Conservation (phyloP, 2,329 filamentous ascomycete species). For the Parastagonospora nodorum region DNA sequence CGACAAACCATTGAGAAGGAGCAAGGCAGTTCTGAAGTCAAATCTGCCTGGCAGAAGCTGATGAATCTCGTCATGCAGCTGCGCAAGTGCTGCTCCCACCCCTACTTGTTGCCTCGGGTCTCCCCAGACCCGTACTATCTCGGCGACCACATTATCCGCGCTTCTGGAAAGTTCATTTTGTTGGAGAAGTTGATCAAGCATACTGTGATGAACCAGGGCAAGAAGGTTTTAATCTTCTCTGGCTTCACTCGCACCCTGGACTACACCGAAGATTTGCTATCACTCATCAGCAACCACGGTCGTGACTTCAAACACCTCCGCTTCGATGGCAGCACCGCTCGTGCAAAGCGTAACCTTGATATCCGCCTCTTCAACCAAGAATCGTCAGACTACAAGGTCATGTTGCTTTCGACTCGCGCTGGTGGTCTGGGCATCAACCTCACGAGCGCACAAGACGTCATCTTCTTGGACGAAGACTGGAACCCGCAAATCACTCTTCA, state of each 20-base stretch:
- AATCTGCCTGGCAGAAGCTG: constrained; percentile 54
- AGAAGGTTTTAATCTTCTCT: constrained; percentile 64
- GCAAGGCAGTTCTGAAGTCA: constrained; percentile 32
- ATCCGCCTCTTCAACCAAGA: constrained; percentile 59
- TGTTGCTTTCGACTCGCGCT: constrained; percentile 61
- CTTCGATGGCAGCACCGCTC: constrained; percentile 56
- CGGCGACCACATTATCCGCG: constrained; percentile 55
- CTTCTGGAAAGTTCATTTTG: constrained; percentile 62
- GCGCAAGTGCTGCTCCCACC: constrained; percentile 61
- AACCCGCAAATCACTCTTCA: constrained; percentile 61
- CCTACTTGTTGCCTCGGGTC: constrained; percentile 56
- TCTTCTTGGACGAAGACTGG: constrained; percentile 63
- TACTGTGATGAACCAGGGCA: constrained; percentile 55
- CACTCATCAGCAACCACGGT: constrained; percentile 49
- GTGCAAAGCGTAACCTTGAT: constrained; percentile 57
- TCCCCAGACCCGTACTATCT: constrained; percentile 53
- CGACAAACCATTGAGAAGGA: constrained; percentile 73
- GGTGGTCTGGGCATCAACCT: constrained; percentile 63
- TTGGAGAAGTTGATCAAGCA: constrained; percentile 58
- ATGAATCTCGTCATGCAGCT: constrained; percentile 63
- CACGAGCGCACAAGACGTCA: constrained; percentile 58
- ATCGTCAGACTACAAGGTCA: constrained; percentile 55
- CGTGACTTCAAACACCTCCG: constrained; percentile 53
- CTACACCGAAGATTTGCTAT: constrained; percentile 58
- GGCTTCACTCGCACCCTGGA: constrained; percentile 59